Base-by-base conservation (phyloP, 1,284 basidiomycete species). In the Gymnopus androsaceus region DNA sequence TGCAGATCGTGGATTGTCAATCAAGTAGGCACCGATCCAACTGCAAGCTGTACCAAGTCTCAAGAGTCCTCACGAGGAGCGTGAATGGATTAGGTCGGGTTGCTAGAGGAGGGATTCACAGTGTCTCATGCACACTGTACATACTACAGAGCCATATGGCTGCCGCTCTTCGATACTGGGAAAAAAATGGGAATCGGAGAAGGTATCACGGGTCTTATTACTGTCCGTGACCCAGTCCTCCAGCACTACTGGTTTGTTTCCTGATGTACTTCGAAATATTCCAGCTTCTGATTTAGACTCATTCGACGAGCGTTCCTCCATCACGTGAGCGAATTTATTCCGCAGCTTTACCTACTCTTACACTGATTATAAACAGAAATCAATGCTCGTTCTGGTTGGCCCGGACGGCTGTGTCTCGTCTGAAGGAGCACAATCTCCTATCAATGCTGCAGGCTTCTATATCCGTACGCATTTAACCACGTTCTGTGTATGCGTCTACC, bases 171-270 rank as follows among this genome's bases (percentile, higher is more conserved):
- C 63, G 65, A 2, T 68, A 61, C 30, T 59, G 57, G 75, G 81
- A 76, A 25, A 73, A n/a, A 79, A 55, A 66, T 79, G 21, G 83
- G 83, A 2, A 84, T 77, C 61, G 83, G 82, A 53, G 84, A 87
- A 60, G 84, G 84, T 11, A 73, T 80, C n/a, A 78, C 82, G 4
- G 83, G 82, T 0, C 84, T 86, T 66, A 81, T 88, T 59, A 88
- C 85, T 19, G 80, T 85, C 46, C 75, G 83, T 57, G 79, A 63
- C 34, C 60, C 62, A 8, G 58, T 63, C n/a, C 42, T 63, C 27
- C 58, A 63, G 25, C 60, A 61, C 47, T 63, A 60, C 45, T 63
- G 62, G 61, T 60, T 21, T 23, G 51, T 34, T 21, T 21, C 12
- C 30, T 47, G 36, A 12, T 52, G 6, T 12, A 15, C 15, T 21